Evolutionary conservation across 106 monocot species (phyloP), one percentile per base, ranked within the genome.

Genomic region (Dactylorhiza incarnata): DNA sequence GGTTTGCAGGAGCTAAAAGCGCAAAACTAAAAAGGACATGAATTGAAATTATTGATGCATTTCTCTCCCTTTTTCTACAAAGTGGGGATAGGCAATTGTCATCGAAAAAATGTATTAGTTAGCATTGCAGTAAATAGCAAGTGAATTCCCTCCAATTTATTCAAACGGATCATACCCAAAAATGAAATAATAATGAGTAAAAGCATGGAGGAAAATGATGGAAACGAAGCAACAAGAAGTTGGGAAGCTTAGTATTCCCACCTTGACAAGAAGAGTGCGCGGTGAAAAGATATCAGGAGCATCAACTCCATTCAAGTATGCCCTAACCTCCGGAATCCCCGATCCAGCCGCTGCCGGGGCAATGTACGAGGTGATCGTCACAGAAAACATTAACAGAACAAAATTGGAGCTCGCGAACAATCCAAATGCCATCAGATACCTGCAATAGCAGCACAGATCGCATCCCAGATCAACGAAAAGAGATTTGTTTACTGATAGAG

Each of bases 321-420:
- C 95, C 84, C 87, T 95, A 67, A 95, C 87, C 73, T 95, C 95
- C 48, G 95, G 91, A 45, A 95, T 92, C 45, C 95, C 95, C 3
- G 95, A 89, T 50, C 95, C 95, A 9, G 85, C 95, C 0, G 95
- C 89, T 0, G 87, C 89, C 1, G 95, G 89, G 8, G 95, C 83
- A 52, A 90, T 45, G 61, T 67, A 87, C 1, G 86, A 78, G 20
- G 92, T 92, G 65, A 95, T 87, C 47, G 76, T 59, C 37, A 89
- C 75, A 13, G 95, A 84, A 17, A 90, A 80, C 85, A 90, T 82
- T 19, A 80, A 45, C 10, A 95, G 84, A 13, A 82, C 79, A 25
- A 95, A 88, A 80, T 95, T 95, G 10, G 81, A 77, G 22, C 48
- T 77, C n/a, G 83, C 81, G 73, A 95, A 95, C 37, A 90, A 76